Evolutionary conservation across 306 rosid species (phyloP).

Genomic region (Sechiopsis laciniata): DNA sequence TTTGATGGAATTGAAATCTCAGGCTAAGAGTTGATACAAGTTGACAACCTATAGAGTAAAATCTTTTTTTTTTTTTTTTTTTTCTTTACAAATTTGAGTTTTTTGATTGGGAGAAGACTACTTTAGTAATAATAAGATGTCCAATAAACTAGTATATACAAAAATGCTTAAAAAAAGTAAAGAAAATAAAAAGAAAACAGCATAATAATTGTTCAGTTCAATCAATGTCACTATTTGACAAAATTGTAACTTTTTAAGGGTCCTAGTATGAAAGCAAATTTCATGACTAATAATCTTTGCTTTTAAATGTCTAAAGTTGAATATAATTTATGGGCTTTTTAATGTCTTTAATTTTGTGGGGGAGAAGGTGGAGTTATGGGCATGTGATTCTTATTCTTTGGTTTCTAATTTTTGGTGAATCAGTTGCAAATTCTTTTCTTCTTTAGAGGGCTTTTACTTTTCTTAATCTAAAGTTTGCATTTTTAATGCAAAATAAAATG

Average conservation of each 20-base stretch:
- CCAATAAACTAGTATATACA: too few relatives aligned
- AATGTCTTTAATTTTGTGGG: background rate
- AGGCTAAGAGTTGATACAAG: too few relatives aligned
- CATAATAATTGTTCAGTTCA: background rate
- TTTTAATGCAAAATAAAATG: background rate
- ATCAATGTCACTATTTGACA: background rate
- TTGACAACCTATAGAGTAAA: too few relatives aligned
- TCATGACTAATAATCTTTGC: background rate
- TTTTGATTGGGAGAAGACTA: background rate
- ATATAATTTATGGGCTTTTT: background rate
- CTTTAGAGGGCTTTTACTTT: background rate
- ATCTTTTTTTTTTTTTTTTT: too few relatives aligned
- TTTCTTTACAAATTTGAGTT: background rate
- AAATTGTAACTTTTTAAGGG: background rate
- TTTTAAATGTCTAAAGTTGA: background rate
- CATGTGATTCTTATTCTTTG: background rate
- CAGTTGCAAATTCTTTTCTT: background rate
- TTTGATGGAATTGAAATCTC: too few relatives aligned
- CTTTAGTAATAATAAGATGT: background rate
- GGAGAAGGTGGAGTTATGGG: background rate
- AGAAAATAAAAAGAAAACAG: background rate
- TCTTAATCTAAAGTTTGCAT: conserved; percentile 8
- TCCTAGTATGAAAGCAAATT: background rate
- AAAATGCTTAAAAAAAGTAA: background rate
- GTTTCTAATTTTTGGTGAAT: background rate